phyloP scores from a whole-genome alignment of 2,329 filamentous ascomycete species.

The Conoideocrella luteorostrata region DNA sequence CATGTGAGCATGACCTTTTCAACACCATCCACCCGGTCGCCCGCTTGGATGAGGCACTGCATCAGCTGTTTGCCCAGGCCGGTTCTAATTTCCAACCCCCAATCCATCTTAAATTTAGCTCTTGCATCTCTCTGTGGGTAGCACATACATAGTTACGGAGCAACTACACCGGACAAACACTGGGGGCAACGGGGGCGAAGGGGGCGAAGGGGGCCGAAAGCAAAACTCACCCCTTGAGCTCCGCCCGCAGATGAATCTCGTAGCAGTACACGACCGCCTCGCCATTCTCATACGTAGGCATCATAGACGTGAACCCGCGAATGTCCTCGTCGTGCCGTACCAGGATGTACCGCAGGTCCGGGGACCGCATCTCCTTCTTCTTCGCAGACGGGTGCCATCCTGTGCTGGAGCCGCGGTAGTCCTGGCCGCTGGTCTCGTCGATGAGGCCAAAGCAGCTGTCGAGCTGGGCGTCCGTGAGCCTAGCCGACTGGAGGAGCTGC shows the following conservation, averaged over 20 bases:
- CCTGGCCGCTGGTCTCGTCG: constrained; percentile 53
- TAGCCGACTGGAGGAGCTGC: constrained; percentile 31
- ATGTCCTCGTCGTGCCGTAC: constrained; percentile 36
- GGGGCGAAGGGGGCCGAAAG: background rate
- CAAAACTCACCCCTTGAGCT: constrained; percentile 45
- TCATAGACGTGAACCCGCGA: constrained; percentile 57
- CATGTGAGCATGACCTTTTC: constrained; percentile 70
- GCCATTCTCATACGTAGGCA: constrained; percentile 64
- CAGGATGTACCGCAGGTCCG: constrained; percentile 62
- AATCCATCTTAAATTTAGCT: too few species aligned
- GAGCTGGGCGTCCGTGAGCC: constrained; percentile 39
- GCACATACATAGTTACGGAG: too few species aligned
- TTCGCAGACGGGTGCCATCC: constrained; percentile 61
- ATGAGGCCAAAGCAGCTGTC: constrained; percentile 51
- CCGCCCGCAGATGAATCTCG: constrained; percentile 61
- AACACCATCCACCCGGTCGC: constrained; percentile 45
- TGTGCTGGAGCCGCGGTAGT: constrained; percentile 55
- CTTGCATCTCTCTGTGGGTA: background rate
- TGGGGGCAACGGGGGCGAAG: too few species aligned
- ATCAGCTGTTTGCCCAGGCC: constrained; percentile 60
- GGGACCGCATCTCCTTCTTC: constrained; percentile 59
- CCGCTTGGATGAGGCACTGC: constrained; percentile 46
- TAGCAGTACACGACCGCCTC: constrained; percentile 69
- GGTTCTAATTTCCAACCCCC: constrained; percentile 39
- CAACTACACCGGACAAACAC: too few species aligned